These are phyloP conservation scores for Stephanodiscus triporus DNA, from an alignment of 108 stramenopile species.

Conservation along the genomic window DNA sequence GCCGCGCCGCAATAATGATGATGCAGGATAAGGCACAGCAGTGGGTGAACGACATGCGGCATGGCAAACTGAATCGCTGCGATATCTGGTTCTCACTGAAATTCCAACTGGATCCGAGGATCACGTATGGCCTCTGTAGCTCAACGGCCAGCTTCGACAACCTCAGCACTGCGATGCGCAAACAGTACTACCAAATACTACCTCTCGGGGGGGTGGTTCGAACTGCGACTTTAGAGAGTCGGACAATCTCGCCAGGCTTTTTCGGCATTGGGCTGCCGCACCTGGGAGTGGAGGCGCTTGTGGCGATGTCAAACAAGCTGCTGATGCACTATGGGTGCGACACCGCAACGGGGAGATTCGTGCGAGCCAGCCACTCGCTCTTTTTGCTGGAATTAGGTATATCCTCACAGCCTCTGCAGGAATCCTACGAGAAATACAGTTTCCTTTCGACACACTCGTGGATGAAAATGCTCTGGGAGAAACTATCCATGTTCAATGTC, in stretches of 20 bases:
- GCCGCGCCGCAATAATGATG: no score
- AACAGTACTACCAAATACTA: background rate
- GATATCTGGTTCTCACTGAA: no score
- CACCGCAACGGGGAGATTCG: background rate
- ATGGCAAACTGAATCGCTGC: no score
- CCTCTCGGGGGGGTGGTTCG: background rate
- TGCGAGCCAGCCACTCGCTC: background rate
- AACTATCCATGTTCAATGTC: background rate
- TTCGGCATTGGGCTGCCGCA: background rate
- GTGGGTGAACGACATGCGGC: no score
- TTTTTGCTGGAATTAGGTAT: background rate
- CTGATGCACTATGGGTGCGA: background rate
- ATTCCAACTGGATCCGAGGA: no score
- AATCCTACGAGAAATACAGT: background rate
- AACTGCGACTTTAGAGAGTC: background rate
- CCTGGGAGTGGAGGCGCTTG: background rate
- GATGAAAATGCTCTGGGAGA: constrained; percentile 5
- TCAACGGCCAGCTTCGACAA: no score
- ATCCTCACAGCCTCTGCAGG: background rate
- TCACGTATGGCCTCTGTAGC: no score
- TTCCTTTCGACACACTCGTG: background rate
- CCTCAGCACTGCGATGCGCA: no score
- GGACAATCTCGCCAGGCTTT: background rate
- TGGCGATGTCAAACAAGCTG: background rate
- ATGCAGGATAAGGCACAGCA: no score